Evolutionary conservation across 805 yeast species (phyloP).

Genomic region (Metschnikowia rubicola): DNA sequence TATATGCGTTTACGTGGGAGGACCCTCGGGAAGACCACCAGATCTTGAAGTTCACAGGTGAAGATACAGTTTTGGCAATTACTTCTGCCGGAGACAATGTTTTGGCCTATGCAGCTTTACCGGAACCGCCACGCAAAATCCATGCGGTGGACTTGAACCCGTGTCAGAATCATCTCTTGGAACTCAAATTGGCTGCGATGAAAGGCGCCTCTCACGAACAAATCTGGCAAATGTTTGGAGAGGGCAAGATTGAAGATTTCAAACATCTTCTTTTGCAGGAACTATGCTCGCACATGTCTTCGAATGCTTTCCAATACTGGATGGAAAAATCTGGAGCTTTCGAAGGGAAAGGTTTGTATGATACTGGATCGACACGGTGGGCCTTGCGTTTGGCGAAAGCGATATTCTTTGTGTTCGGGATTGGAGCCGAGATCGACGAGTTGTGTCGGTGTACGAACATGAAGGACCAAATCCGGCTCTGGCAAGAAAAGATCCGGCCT

Average conservation of each 20-base stretch:
- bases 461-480: slow-evolving; percentile 59
- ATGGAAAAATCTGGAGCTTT: slow-evolving; percentile 58
- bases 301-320: slow-evolving; percentile 83
- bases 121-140: slow-evolving; percentile 69
- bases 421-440: slow-evolving; percentile 46
- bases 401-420: slow-evolving; percentile 56
- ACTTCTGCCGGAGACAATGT: slow-evolving; percentile 87
- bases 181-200: slow-evolving; percentile 71
- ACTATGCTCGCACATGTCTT: slow-evolving; percentile 68
- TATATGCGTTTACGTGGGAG: slow-evolving; percentile 89
- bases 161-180: slow-evolving; percentile 74
- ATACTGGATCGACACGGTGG: slow-evolving; percentile 86
- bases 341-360: slow-evolving; percentile 57
- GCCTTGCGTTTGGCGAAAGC: slow-evolving; percentile 67
- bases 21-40: slow-evolving; percentile 79
- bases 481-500: slow-evolving; percentile 64
- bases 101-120: slow-evolving; percentile 66
- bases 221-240: slow-evolving; percentile 74
- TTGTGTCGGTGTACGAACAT: slow-evolving; percentile 57
- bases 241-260: slow-evolving; percentile 55
- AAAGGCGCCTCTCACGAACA: slow-evolving; percentile 52
- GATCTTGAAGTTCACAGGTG: slow-evolving; percentile 55
- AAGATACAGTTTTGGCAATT: slow-evolving; percentile 75
- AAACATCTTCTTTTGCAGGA: slow-evolving; percentile 40
- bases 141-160: slow-evolving; percentile 88